Conservation (phyloP, 441 rosid species). For the Bruguiera hainesii region DNA sequence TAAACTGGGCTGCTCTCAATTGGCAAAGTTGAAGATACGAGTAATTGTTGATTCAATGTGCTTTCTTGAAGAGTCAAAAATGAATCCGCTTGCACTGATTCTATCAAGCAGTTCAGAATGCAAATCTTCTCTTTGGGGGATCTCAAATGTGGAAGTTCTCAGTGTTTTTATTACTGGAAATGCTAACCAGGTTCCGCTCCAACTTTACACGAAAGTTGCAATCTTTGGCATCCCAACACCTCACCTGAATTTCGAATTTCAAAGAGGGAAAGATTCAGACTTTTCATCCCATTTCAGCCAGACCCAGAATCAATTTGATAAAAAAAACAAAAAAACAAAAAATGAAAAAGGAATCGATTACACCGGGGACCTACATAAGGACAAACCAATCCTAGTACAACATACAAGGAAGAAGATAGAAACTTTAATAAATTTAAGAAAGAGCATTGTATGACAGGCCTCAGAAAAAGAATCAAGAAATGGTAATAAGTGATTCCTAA, state of each 20-base stretch:
- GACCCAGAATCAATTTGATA: neutral
- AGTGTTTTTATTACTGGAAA: slow-evolving; percentile 2
- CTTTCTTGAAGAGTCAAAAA: no score
- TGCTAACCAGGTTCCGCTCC: slow-evolving; percentile 5
- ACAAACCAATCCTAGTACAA: no score
- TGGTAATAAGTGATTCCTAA: no score
- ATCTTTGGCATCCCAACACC: slow-evolving; percentile 13
- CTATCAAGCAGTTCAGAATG: neutral
- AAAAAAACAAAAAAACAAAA: neutral
- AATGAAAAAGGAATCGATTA: no score
- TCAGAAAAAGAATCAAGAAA: no score
- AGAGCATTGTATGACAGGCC: no score
- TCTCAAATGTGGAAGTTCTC: neutral
- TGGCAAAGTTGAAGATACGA: no score
- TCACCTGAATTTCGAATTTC: slow-evolving; percentile 24
- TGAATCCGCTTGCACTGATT: neutral
- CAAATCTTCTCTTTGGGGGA: neutral
- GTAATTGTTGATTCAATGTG: no score
- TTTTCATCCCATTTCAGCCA: neutral
- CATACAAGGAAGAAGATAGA: no score
- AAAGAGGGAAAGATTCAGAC: slow-evolving; percentile 3
- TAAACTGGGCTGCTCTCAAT: no score
- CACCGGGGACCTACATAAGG: no score
- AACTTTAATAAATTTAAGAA: no score
- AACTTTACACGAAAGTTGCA: neutral